A percentile compares a stretch with the other conserved stretches of the same genome.
Conservation (phyloP, 139 green algal genomes). For the Diplosphaera chodatii region DNA sequence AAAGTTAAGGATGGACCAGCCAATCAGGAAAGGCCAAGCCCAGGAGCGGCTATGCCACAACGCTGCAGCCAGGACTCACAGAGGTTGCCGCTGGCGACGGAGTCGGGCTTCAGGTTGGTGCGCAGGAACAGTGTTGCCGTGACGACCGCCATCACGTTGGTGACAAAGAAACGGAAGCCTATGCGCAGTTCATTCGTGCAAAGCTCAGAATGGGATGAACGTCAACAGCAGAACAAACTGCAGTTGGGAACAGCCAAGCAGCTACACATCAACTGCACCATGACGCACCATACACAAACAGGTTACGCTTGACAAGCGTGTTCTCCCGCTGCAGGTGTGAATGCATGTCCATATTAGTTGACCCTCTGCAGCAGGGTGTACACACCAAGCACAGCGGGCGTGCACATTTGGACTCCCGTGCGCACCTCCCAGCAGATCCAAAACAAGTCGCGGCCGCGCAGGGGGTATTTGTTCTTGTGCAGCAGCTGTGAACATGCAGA, state of each 20-base stretch:
- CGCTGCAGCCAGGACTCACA: slow-evolving; percentile 11
- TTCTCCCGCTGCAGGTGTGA: slow-evolving; percentile 14
- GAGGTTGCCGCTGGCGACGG: slow-evolving; percentile 22
- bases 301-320: slow-evolving; percentile 25
- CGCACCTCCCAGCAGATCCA: slow-evolving; percentile 18
- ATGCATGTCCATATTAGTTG: neutral
- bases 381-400: too few species aligned
- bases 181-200: neutral
- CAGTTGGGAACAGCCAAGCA: too few species aligned
- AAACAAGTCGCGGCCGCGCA: slow-evolving; percentile 13
- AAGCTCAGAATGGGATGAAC: slow-evolving; percentile 5
- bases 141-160: slow-evolving; percentile 28
- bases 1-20: too few species aligned
- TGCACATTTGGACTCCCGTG: too few species aligned
- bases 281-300: slow-evolving; percentile 29
- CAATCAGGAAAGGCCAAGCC: too few species aligned
- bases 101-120: slow-evolving; percentile 26
- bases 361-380: too few species aligned
- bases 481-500: neutral
- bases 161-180: slow-evolving; percentile 17
- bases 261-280: too few species aligned
- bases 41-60: too few species aligned
- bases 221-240: too few species aligned
- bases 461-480: slow-evolving; percentile 13
- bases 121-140: slow-evolving; percentile 44